Evolutionary conservation across 2,329 filamentous ascomycete species (phyloP).

Genomic region (Didymella pomorum): DNA sequence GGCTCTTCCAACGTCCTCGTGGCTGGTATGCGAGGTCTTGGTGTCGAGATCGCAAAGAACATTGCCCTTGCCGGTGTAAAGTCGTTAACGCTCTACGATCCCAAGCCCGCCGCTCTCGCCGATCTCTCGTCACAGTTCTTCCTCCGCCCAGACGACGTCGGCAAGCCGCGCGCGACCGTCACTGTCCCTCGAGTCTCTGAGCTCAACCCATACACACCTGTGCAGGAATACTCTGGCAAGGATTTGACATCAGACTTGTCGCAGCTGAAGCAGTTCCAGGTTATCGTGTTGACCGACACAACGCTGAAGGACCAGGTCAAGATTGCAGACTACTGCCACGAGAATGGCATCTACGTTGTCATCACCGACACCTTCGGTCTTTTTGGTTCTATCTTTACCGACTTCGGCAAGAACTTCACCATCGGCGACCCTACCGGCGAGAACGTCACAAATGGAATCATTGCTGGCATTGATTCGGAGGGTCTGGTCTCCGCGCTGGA

Average conservation of each 20-base stretch:
- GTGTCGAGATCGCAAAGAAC: slow-evolving; percentile 98
- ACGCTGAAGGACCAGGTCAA: slow-evolving; percentile 79
- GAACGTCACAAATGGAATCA: slow-evolving; percentile 83
- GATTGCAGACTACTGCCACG: slow-evolving; percentile 92
- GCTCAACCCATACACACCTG: slow-evolving; percentile 94
- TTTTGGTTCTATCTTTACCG: slow-evolving; percentile 95
- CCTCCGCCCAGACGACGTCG: slow-evolving; percentile 84
- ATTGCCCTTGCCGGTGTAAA: slow-evolving; percentile 98
- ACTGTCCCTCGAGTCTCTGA: slow-evolving; percentile 91
- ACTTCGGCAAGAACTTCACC: slow-evolving; percentile 94
- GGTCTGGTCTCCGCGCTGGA: slow-evolving; percentile 92
- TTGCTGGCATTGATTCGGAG: slow-evolving; percentile 87
- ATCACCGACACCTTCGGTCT: slow-evolving; percentile 90
- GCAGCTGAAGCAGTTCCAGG: slow-evolving; percentile 89
- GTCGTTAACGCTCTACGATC: slow-evolving; percentile 92
- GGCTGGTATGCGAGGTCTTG: slow-evolving; percentile 89
- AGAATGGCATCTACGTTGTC: slow-evolving; percentile 90
- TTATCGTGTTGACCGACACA: slow-evolving; percentile 88
- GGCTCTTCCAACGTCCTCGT: slow-evolving; percentile 92
- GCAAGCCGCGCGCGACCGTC: slow-evolving; percentile 86
- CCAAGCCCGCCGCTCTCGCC: slow-evolving; percentile 79
- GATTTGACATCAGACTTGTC: slow-evolving; percentile 79
- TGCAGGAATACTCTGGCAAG: slow-evolving; percentile 71
- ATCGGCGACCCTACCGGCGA: slow-evolving; percentile 91
- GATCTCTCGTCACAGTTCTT: slow-evolving; percentile 99